Percentiles rank a stretch among this genome's conserved stretches.
Evolutionary conservation across 108 stramenopile genomes (phyloP).

Genomic region (Skeletonema potamos): DNA sequence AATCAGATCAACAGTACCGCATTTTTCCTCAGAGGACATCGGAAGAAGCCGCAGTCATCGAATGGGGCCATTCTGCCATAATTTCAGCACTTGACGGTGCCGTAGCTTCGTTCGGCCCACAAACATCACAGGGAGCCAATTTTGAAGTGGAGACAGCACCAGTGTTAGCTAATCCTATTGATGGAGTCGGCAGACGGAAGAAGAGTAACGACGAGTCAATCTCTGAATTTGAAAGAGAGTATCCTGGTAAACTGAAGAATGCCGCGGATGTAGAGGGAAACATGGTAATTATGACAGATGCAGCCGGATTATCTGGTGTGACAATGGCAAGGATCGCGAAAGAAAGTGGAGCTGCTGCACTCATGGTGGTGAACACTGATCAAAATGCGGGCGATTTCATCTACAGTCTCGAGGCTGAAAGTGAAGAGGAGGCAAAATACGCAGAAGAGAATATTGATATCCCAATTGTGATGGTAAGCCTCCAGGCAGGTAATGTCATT

Average conservation of each 20-base stretch:
- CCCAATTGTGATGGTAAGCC: conserved; percentile 86
- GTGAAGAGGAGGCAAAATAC: conserved; percentile 53
- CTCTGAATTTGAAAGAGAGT: conserved; percentile 19
- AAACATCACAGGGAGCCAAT: conserved; percentile 79
- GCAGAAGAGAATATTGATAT: conserved; percentile 76
- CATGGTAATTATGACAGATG: conserved; percentile 87
- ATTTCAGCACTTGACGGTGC: conserved; percentile 88
- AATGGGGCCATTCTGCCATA: conserved; percentile 92
- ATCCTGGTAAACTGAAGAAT: conserved; percentile 56
- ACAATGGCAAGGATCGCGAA: conserved; percentile 85
- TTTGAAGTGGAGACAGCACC: conserved; percentile 87
- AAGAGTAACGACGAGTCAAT: conserved; percentile 17
- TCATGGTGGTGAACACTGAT: conserved; percentile 85
- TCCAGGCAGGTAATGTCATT: conserved; percentile 83
- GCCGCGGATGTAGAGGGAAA: conserved; percentile 79
- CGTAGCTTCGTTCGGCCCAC: conserved; percentile 84
- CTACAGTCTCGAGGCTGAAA: conserved; percentile 59
- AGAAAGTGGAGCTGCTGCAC: conserved; percentile 78
- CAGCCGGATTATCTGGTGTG: conserved; percentile 62
- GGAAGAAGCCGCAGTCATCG: conserved; percentile 85
- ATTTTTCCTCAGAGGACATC: conserved; percentile 72
- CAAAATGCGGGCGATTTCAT: conserved; percentile 79
- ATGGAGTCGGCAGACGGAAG: conserved; percentile 52
- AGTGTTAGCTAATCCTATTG: conserved; percentile 74
- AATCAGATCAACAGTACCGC: conserved; percentile 16